Evolutionary conservation across 2,329 filamentous ascomycete species (phyloP).

Genomic region (Thielaviopsis musarum): DNA sequence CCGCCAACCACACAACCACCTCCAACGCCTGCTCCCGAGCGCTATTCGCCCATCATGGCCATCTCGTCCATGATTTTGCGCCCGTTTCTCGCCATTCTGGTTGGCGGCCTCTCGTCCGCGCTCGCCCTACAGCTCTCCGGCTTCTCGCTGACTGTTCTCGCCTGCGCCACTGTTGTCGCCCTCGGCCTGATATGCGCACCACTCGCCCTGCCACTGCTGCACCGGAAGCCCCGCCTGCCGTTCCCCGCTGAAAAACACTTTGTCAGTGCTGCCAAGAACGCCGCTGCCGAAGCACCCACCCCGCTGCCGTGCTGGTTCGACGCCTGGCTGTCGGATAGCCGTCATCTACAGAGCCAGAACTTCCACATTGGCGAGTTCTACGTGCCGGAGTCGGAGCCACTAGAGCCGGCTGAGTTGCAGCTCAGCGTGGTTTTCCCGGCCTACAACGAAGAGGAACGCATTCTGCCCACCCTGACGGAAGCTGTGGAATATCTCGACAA

Average conservation of each 20-base stretch:
- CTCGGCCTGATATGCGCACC: conserved; percentile 2
- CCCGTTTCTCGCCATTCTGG: not conserved
- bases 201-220: conserved; percentile 52
- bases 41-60: not conserved
- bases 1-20: too few species aligned
- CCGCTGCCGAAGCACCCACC: conserved; percentile 20
- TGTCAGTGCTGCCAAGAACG: conserved; percentile 44
- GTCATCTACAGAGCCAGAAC: conserved; percentile 15
- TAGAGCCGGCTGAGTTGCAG: conserved; percentile 64
- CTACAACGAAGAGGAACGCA: conserved; percentile 79
- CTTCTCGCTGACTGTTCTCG: conserved; percentile 6
- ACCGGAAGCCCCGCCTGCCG: conserved; percentile 61
- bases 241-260: conserved; percentile 72
- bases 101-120: not conserved
- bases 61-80: not conserved
- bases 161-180: not conserved
- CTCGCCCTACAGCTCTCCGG: not conserved
- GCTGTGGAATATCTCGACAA: conserved; percentile 72
- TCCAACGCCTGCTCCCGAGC: not conserved
- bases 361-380: conserved; percentile 24
- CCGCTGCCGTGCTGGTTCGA: conserved; percentile 79
- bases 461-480: conserved; percentile 75
- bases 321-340: conserved; percentile 46
- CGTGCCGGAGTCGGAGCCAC: conserved; percentile 33
- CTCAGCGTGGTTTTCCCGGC: conserved; percentile 88